A percentile compares a stretch with the other conserved stretches of the same genome.
Conservation (phyloP, 2,329 filamentous ascomycete species). For the Fusarium drepaniforme region DNA sequence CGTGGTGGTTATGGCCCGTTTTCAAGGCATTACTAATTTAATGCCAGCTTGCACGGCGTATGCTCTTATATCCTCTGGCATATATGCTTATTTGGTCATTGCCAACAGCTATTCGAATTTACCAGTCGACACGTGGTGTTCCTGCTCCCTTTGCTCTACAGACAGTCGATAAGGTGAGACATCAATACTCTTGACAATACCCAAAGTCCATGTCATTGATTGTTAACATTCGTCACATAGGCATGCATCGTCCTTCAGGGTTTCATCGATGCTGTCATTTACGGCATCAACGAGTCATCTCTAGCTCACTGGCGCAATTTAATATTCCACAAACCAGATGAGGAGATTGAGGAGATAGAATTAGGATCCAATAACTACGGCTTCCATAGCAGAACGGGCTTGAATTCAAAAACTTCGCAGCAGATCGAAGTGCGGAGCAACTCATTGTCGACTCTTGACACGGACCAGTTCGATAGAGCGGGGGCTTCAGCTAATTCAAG, state of each 20-base stretch:
- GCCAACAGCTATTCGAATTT: slow-evolving; percentile 12
- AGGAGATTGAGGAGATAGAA: neutral
- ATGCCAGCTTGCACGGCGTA: slow-evolving; percentile 7
- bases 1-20: neutral
- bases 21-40: neutral
- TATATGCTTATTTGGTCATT: slow-evolving; percentile 21
- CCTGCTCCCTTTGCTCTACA: slow-evolving; percentile 10
- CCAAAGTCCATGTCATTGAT: neutral
- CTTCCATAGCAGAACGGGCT: neutral
- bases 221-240: neutral
- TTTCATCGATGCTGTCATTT: slow-evolving; percentile 13
- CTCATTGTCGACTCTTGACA: neutral
- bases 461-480: neutral
- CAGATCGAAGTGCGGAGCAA: neutral
- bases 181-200: neutral
- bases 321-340: neutral
- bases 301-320: slow-evolving; percentile 5
- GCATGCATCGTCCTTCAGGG: slow-evolving; percentile 15
- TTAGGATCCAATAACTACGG: neutral
- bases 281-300: slow-evolving; percentile 11
- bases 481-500: neutral
- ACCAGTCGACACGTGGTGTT: slow-evolving; percentile 8
- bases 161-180: slow-evolving; percentile 15
- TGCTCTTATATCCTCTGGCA: slow-evolving; percentile 19
- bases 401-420: neutral